A percentile compares a stretch with the other conserved stretches of the same genome.
These are phyloP conservation scores for Curvularia eragrostidis DNA, from an alignment of 2,329 filamentous ascomycete species.

Conservation along the genomic window DNA sequence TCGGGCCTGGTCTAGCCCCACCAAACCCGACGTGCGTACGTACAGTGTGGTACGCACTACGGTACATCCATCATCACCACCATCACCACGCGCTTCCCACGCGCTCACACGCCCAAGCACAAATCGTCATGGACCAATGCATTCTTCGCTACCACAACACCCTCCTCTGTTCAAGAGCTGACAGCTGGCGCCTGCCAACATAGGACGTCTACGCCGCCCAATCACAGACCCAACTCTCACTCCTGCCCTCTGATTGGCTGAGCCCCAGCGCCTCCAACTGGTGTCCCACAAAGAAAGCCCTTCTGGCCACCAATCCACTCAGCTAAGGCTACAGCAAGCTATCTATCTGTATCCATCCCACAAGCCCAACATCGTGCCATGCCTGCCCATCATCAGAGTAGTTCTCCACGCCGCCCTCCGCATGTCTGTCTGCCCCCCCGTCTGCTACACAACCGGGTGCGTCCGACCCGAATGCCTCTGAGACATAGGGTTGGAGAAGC, in stretches of 20 bases:
- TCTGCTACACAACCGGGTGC: constrained; percentile 28
- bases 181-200: constrained; percentile 25
- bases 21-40: background rate
- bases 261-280: constrained; percentile 31
- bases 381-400: constrained; percentile 1
- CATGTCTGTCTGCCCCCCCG: constrained; percentile 16
- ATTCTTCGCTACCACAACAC: constrained; percentile 26
- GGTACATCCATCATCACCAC: no score
- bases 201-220: constrained; percentile 24
- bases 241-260: constrained; percentile 36
- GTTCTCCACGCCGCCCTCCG: background rate
- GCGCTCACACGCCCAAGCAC: constrained; percentile 8
- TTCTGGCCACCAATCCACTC: constrained; percentile 16
- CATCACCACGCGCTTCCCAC: constrained; percentile 3
- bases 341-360: background rate
- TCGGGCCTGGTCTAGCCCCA: constrained; percentile 5
- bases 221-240: constrained; percentile 30
- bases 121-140: constrained; percentile 27
- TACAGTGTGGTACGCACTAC: no score
- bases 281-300: constrained; percentile 28
- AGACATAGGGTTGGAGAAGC: constrained; percentile 28
- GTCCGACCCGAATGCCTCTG: constrained; percentile 25
- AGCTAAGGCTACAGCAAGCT: constrained; percentile 1
- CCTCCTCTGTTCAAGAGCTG: constrained; percentile 15
- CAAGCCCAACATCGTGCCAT: constrained; percentile 4